Evolutionary conservation across 2,329 filamentous ascomycete genomes (phyloP).

Genomic region (Phaeoacremonium minimum): DNA sequence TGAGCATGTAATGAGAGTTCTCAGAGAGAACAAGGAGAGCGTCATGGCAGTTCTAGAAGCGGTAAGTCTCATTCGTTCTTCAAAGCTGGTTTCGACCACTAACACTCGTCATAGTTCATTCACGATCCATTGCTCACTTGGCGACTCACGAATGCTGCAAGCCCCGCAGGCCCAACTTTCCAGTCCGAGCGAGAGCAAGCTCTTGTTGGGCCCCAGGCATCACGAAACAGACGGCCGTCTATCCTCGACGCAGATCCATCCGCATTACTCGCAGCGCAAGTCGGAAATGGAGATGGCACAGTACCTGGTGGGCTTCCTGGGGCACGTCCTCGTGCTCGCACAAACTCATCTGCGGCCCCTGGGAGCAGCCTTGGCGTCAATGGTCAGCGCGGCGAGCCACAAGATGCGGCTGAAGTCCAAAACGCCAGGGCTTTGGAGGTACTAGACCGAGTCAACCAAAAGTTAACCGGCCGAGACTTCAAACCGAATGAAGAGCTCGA

Average conservation of each 20-base stretch:
- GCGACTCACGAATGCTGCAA: conserved; percentile 69
- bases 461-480: conserved; percentile 91
- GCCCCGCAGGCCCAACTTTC: conserved; percentile 65
- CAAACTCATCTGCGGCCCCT: conserved; percentile 49
- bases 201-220: conserved; percentile 39
- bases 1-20: conserved; percentile 95
- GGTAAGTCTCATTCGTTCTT: conserved; percentile 66
- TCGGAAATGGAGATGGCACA: conserved; percentile 19
- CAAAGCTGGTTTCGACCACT: too few relatives aligned
- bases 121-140: conserved; percentile 98
- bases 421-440: conserved; percentile 93
- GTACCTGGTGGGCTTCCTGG: conserved; percentile 39
- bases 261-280: conserved; percentile 48
- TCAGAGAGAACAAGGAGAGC: conserved; percentile 96
- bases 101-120: conserved; percentile 82
- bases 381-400: conserved; percentile 24
- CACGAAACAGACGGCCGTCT: conserved; percentile 60
- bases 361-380: conserved; percentile 30
- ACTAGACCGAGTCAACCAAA: conserved; percentile 86
- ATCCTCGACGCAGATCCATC: conserved; percentile 64
- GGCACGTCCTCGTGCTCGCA: conserved; percentile 50
- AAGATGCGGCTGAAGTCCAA: conserved; percentile 67
- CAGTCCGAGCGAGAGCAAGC: conserved; percentile 54
- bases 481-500: conserved; percentile 79
- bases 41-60: conserved; percentile 98